Evolutionary conservation across 805 yeast genomes (phyloP), one percentile per base, ranked within the genome.

Genomic region (Diddensiella transvaalensis): DNA sequence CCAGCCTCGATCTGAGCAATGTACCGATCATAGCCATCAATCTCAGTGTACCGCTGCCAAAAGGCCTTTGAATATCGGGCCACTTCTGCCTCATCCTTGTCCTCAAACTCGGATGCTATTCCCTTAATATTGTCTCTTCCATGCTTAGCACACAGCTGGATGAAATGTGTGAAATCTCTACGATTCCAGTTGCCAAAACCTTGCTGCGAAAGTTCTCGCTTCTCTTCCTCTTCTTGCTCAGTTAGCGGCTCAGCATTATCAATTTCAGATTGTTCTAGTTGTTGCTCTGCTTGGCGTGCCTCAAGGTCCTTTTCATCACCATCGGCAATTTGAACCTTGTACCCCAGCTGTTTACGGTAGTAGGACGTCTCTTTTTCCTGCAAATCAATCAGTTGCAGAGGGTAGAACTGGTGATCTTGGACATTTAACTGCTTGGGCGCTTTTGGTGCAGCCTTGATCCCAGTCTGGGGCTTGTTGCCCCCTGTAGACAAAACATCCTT

Each of bases 361-460:
- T 80, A 83, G 49, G 84, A 80, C 58, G 83, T 82, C 62, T 93
- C 98, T 65, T 83, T 76, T 50, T 88, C 96, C 61, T 85, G 81
- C 36, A 93, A 64, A 47, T 85, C 88, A 54, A 78, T 73, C 40
- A 93, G 69, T 61, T 85, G 77, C n/a, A 82, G 75, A 0, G 96
- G 88, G 64, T 77, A 87, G 59, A 93, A 87, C 66, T 93, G 99
- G 67, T 90, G 96, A 61, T 93, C 96, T 62, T 85, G 87, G 35
- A 87, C 73, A 50, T 80, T 82, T 51, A 86, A 71, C 58, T 87
- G 93, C 61, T 84, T 87, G 32, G 98, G 97, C 39, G 95, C 87
- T 53, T 77, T 79, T 15, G 95, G 93, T 1, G 83, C 85, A 6
- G 77, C 72, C 30, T 41, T 32, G n/a, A 35, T 40, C 13, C 38